Percentiles rank a stretch among this genome's conserved stretches.
These are phyloP conservation scores for Papiliotrema fonsecae DNA, from an alignment of 1,284 basidiomycete species.

Conservation along the genomic window DNA sequence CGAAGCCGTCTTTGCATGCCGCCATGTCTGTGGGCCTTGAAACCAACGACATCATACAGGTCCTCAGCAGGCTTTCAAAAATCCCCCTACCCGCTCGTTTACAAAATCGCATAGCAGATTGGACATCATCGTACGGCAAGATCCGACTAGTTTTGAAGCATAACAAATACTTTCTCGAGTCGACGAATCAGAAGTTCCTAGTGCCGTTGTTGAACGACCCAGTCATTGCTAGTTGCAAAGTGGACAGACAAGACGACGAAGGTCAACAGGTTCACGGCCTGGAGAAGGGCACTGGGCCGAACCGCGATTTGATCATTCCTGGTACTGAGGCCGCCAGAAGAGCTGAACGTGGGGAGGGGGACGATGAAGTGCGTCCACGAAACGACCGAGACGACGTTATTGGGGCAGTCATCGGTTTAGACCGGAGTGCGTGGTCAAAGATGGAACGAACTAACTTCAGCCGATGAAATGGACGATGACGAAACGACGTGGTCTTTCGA, in stretches of 20 bases:
- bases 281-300: conserved; percentile 66
- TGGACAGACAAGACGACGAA: conserved; percentile 26
- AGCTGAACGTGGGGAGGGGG: conserved; percentile 27
- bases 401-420: conserved; percentile 80
- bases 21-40: conserved; percentile 97
- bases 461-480: conserved; percentile 88
- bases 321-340: conserved; percentile 56
- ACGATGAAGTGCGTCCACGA: conserved; percentile 4
- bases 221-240: conserved; percentile 55
- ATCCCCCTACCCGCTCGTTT: conserved; percentile 85
- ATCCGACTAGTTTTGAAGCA: conserved; percentile 95
- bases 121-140: conserved; percentile 92
- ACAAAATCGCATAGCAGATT: conserved; percentile 75
- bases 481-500: conserved; percentile 94
- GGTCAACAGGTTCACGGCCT: conserved; percentile 67
- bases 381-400: conserved; percentile 51
- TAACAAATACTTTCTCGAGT: conserved; percentile 94
- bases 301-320: conserved; percentile 75
- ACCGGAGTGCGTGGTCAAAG: conserved; percentile 58
- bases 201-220: conserved; percentile 79
- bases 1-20: conserved; percentile 94
- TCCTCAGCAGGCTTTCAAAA: conserved; percentile 82
- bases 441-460: conserved; percentile 49
- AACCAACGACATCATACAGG: conserved; percentile 97
- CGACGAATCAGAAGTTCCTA: conserved; percentile 83